Percentiles rank a stretch among this genome's conserved stretches.
These are phyloP conservation scores for Chaetomiaceae sp. DNA, from an alignment of 2,329 filamentous ascomycete genomes.

Conservation along the genomic window DNA sequence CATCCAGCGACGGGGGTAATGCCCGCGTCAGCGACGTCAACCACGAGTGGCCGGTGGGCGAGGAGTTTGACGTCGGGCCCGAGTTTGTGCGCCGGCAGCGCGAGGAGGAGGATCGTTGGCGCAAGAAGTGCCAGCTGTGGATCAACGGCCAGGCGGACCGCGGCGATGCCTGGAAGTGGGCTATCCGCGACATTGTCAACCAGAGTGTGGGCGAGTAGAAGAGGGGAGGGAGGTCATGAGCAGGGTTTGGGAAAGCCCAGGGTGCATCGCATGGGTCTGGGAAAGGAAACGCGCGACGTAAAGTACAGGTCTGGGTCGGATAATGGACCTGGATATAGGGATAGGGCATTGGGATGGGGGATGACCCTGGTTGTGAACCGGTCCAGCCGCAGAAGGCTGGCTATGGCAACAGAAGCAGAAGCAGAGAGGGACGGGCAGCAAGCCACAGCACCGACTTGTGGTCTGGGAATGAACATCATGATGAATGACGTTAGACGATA, in stretches of 20 bases:
- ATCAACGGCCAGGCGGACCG: constrained; percentile 52
- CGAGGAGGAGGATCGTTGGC: constrained; percentile 89
- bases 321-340: neutral
- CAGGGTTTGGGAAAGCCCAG: neutral
- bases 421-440: no score
- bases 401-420: neutral
- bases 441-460: no score
- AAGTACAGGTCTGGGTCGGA: no score
- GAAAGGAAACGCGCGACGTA: no score
- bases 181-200: constrained; percentile 56
- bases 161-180: constrained; percentile 71
- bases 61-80: constrained; percentile 96
- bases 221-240: neutral
- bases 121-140: constrained; percentile 83
- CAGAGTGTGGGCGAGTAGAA: constrained; percentile 21
- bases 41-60: constrained; percentile 81
- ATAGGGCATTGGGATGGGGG: neutral
- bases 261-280: neutral
- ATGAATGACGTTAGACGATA: constrained; percentile 18
- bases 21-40: constrained; percentile 57
- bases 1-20: constrained; percentile 43
- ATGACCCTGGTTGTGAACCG: no score
- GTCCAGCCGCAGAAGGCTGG: no score
- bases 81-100: constrained; percentile 86
- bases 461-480: constrained; percentile 7